Conservation (phyloP, 2,329 filamentous ascomycete species). For the Ascochyta clinopodiicola region DNA sequence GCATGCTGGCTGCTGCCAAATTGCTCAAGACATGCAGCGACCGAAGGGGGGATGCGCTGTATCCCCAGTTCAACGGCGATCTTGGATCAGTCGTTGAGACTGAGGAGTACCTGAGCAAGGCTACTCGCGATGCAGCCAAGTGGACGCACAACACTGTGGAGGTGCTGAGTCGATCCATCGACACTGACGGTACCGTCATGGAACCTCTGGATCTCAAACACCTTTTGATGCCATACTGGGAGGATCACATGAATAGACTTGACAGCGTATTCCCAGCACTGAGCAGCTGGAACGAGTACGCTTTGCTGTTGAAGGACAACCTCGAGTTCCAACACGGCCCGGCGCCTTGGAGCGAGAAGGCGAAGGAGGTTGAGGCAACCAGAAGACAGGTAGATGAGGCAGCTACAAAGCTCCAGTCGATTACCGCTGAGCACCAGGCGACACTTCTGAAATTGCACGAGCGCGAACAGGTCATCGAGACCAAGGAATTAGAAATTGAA, state of each 20-base stretch:
- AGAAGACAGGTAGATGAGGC: slow-evolving; percentile 82
- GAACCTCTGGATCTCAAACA: slow-evolving; percentile 9
- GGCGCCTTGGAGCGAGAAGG: slow-evolving; percentile 83
- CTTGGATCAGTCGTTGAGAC: slow-evolving; percentile 29
- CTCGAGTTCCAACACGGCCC: slow-evolving; percentile 70
- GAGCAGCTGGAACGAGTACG: slow-evolving; percentile 72
- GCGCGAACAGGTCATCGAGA: slow-evolving; percentile 78
- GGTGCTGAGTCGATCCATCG: slow-evolving; percentile 10
- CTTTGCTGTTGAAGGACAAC: slow-evolving; percentile 53
- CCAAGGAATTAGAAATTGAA: slow-evolving; percentile 76
- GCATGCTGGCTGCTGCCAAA: slow-evolving; percentile 28
- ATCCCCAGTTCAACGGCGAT: slow-evolving; percentile 32
- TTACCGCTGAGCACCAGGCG: slow-evolving; percentile 82
- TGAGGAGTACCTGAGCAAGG: slow-evolving; percentile 26
- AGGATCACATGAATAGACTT: slow-evolving; percentile 10
- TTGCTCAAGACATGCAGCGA: slow-evolving; percentile 31
- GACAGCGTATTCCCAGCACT: slow-evolving; percentile 7
- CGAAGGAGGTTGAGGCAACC: slow-evolving; percentile 80
- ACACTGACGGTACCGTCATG: slow-evolving; percentile 7
- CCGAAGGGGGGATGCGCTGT: slow-evolving; percentile 34
- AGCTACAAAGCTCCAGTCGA: slow-evolving; percentile 80
- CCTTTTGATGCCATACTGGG: slow-evolving; percentile 15
- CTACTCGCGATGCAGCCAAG: slow-evolving; percentile 20
- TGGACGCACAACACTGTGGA: slow-evolving; percentile 12
- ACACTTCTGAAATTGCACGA: slow-evolving; percentile 70